phyloP scores from a whole-genome alignment of 2,329 filamentous ascomycete genomes.

The Colletotrichum brevisporum region DNA sequence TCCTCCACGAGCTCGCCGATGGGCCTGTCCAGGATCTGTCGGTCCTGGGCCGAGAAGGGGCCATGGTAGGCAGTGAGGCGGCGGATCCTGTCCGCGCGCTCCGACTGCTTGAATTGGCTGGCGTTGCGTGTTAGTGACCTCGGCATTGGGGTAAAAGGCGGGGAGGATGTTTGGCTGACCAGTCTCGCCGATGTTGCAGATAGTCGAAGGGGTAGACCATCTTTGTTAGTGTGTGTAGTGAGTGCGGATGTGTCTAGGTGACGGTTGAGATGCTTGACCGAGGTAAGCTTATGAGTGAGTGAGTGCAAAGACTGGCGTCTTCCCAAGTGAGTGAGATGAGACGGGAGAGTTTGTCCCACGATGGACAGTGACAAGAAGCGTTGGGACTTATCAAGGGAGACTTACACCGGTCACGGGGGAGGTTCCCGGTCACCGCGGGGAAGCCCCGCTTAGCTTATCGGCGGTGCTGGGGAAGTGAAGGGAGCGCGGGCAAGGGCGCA shows the following conservation, averaged over 20 bases:
- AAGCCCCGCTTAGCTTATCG: slow-evolving; percentile 38
- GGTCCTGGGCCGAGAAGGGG: slow-evolving; percentile 75
- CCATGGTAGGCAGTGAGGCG: slow-evolving; percentile 76
- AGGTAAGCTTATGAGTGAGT: background rate
- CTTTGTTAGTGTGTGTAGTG: slow-evolving; percentile 3
- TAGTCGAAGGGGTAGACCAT: slow-evolving; percentile 63
- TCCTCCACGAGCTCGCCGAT: slow-evolving; percentile 84
- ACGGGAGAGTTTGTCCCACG: background rate
- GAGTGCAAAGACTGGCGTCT: background rate
- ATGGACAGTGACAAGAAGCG: slow-evolving; percentile 3
- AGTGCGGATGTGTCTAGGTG: background rate
- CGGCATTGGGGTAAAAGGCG: background rate
- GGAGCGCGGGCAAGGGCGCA: too few relatives aligned
- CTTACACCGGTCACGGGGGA: slow-evolving; percentile 38
- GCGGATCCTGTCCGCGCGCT: slow-evolving; percentile 79
- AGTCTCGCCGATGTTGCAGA: slow-evolving; percentile 78
- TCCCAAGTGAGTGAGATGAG: slow-evolving; percentile 4
- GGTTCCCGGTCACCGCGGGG: slow-evolving; percentile 32
- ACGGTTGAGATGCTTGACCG: too few relatives aligned
- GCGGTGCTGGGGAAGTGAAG: slow-evolving; percentile 25
- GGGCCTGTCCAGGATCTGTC: slow-evolving; percentile 76
- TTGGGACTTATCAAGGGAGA: slow-evolving; percentile 20
- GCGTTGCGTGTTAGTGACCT: slow-evolving; percentile 46
- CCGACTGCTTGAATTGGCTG: slow-evolving; percentile 84
- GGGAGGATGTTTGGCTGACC: slow-evolving; percentile 63